These are phyloP conservation scores for Emergomyces africanus DNA, from an alignment of 2,329 filamentous ascomycete species.

Conservation along the genomic window DNA sequence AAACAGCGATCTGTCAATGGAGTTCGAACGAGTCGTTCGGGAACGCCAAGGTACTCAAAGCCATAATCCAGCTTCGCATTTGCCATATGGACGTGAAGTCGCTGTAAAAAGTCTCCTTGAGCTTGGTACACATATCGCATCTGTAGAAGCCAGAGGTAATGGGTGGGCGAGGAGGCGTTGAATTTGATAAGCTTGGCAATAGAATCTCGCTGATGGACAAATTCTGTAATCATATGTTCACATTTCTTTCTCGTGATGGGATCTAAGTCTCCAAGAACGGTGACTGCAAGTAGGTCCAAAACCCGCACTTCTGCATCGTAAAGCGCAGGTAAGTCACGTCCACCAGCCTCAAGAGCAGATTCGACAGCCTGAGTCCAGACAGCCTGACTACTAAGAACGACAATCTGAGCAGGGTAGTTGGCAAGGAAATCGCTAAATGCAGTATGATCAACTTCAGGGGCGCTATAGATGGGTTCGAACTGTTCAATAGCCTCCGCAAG, in stretches of 20 bases:
- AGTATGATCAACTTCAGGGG: conserved; percentile 54
- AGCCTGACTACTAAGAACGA: conserved; percentile 84
- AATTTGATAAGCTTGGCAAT: conserved; percentile 73
- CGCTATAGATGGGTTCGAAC: conserved; percentile 66
- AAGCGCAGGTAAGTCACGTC: conserved; percentile 53
- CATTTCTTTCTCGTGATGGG: conserved; percentile 87
- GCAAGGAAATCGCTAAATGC: conserved; percentile 70
- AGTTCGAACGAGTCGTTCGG: conserved; percentile 89
- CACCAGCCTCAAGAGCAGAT: conserved; percentile 58
- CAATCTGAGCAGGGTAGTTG: conserved; percentile 82
- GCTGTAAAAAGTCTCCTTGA: conserved; percentile 68
- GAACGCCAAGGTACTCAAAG: conserved; percentile 94
- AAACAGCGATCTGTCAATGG: conserved; percentile 97
- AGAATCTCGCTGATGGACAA: conserved; percentile 90
- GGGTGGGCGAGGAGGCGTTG: conserved; percentile 60
- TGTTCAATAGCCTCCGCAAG: conserved; percentile 74
- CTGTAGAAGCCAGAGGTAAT: conserved; percentile 88
- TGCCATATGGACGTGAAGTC: conserved; percentile 87
- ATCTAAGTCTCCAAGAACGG: conserved; percentile 80
- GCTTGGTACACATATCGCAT: conserved; percentile 91
- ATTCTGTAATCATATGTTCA: conserved; percentile 97
- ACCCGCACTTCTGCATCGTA: conserved; percentile 76
- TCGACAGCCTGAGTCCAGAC: conserved; percentile 89
- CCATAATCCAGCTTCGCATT: conserved; percentile 93
- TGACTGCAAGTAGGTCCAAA: conserved; percentile 71